A percentile compares a stretch with the other conserved stretches of the same genome.
Conservation (phyloP, 805 yeast species). For the Yarrowia divulgata region DNA sequence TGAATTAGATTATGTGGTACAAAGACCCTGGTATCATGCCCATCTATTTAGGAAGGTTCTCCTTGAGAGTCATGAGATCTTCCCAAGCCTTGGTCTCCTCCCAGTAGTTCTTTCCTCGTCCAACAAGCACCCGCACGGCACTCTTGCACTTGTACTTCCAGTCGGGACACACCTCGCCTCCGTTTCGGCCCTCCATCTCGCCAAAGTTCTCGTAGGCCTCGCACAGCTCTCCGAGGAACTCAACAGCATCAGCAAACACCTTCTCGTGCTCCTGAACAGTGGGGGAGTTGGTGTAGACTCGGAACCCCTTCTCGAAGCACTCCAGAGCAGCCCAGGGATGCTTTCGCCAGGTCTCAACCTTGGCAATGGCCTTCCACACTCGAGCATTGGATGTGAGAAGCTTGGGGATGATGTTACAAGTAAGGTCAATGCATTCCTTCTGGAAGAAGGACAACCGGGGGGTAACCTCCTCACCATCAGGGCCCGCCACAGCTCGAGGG, state of each 20-base stretch:
- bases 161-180: conserved; percentile 85
- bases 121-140: conserved; percentile 73
- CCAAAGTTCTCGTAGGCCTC: conserved; percentile 90
- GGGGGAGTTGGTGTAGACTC: conserved; percentile 72
- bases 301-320: conserved; percentile 83
- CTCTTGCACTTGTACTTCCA: conserved; percentile 88
- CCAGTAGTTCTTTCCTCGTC: conserved; percentile 82
- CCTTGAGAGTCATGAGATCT: conserved; percentile 61
- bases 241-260: conserved; percentile 81
- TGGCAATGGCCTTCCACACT: conserved; percentile 83
- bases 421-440: conserved; percentile 69
- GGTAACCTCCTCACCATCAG: conserved; percentile 50
- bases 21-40: not conserved
- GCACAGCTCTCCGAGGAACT: conserved; percentile 75
- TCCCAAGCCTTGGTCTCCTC: conserved; percentile 82
- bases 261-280: conserved; percentile 66
- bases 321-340: conserved; percentile 89
- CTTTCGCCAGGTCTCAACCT: conserved; percentile 84
- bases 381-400: conserved; percentile 71
- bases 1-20: not conserved
- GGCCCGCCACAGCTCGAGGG: conserved; percentile 50
- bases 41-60: conserved; percentile 40
- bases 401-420: conserved; percentile 71
- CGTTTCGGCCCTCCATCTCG: conserved; percentile 67
- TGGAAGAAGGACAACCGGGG: conserved; percentile 64